Evolutionary conservation across 345 rosid genomes (phyloP), one percentile per base, ranked within the genome.

Genomic region (Trapa bicornis): DNA sequence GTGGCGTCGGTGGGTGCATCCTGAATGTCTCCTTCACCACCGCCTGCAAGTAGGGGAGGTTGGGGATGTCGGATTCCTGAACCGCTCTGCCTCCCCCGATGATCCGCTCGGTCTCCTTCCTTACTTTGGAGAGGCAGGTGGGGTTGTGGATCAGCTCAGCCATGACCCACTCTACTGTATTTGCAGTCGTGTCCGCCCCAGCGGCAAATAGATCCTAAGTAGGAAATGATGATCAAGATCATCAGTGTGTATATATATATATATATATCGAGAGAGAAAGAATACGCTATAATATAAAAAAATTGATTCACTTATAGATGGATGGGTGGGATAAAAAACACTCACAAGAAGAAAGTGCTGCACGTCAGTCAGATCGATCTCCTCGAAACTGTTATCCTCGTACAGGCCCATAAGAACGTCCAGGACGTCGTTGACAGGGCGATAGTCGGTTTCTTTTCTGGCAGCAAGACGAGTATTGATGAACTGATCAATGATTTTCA

Each of bases 151-250:
- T 47, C 9, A 74, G 53, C 48, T 77, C 73, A 11, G 68, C 42
- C 75, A 79, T 79, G 33, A 61, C 73, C 82, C 79, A 79, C 41
- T 79, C 82, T 0, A 75, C 3, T 2, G 75, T 71, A 36, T 32
- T 66, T 6, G 71, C 14, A 6, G 73, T 83, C 37, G 86, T 83
- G 43, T 85, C 87, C 0, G 78, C 75, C 1, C 86, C 87, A 1
- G 73, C 87, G 16, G 17, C 10, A 37, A 83, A 80, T 64, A 80
- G 29, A 33, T 80, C 86, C 83, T 83, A 66, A 9, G 61, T 10
- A 5, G 39, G 0, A 35, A 5, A 22, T 22, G 29, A 22, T 22
- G 29, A 22, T 22, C 29, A 22, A 22, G 29, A 22, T 22, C 29
- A 22, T 22, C 29, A 22, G 29, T 22, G 29, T 22, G 29, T 22